A percentile compares a stretch with the other conserved stretches of the same genome.
Conservation (phyloP, 1,284 basidiomycete species). For the Ceratobasidium sp. region DNA sequence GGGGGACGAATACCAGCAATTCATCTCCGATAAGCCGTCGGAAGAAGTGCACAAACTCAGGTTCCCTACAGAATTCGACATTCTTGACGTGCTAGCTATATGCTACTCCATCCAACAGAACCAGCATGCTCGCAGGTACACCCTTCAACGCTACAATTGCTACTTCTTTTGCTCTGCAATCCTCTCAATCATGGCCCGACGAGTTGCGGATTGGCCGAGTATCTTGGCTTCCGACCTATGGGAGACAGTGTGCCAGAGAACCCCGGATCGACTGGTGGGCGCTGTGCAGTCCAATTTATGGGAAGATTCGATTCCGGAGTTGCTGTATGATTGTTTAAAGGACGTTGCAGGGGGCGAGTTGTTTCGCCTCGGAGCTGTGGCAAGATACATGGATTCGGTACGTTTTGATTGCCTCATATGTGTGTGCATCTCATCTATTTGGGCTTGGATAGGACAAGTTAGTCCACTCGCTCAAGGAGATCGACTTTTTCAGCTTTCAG, state of each 20-base stretch:
- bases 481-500: no score
- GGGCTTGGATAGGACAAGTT: no score
- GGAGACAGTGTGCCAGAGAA: neutral
- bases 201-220: neutral
- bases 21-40: neutral
- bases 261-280: no score
- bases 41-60: neutral
- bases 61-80: neutral
- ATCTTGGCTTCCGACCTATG: neutral
- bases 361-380: no score
- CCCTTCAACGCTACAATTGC: slow-evolving; percentile 23
- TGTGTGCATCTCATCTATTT: no score
- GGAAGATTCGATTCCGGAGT: no score
- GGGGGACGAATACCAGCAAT: neutral
- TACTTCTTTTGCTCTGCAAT: slow-evolving; percentile 22
- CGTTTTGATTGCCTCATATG: no score
- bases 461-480: no score
- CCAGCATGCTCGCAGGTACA: neutral
- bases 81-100: neutral
- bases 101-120: slow-evolving; percentile 2
- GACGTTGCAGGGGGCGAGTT: no score
- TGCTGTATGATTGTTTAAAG: no score
- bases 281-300: no score
- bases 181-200: neutral
- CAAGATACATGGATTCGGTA: no score